A percentile compares a stretch with the other conserved stretches of the same genome.
Evolutionary conservation across 345 rosid genomes (phyloP).

Genomic region (Corymbia maculata): DNA sequence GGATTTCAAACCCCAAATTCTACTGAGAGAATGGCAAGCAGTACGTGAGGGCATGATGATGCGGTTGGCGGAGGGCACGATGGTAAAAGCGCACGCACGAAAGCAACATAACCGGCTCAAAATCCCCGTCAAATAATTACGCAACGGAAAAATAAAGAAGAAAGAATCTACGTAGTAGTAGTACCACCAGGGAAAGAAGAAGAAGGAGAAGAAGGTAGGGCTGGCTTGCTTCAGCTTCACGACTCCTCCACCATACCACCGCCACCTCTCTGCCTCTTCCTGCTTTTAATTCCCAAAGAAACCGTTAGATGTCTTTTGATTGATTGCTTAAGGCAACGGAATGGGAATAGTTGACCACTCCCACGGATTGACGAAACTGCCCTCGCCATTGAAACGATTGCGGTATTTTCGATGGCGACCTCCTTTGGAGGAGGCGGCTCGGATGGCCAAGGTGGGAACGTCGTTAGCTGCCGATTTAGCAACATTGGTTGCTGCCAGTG

Average conservation of each 20-base stretch:
- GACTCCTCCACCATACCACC: background rate
- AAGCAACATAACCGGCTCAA: background rate
- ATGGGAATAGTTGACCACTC: background rate
- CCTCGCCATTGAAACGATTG: background rate
- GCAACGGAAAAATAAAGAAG: rapidly evolving
- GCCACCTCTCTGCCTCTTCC: background rate
- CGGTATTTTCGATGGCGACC: background rate
- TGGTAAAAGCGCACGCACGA: background rate
- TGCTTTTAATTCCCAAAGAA: background rate
- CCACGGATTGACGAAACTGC: background rate
- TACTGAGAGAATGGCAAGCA: background rate
- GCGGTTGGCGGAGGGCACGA: background rate
- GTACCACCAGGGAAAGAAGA: too few species aligned
- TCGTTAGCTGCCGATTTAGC: background rate
- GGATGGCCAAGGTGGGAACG: background rate
- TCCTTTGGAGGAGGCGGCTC: background rate
- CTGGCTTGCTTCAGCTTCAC: background rate
- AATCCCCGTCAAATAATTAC: background rate
- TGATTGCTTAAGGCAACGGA: background rate
- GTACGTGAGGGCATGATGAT: background rate
- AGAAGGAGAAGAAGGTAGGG: background rate
- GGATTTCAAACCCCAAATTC: background rate
- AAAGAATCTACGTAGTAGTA: background rate
- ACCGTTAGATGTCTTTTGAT: background rate
- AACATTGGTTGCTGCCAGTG: background rate